Percentiles rank a stretch among this genome's conserved stretches.
Conservation (phyloP, 208 protist genomes). For the Blastocrithidia nonstop region DNA sequence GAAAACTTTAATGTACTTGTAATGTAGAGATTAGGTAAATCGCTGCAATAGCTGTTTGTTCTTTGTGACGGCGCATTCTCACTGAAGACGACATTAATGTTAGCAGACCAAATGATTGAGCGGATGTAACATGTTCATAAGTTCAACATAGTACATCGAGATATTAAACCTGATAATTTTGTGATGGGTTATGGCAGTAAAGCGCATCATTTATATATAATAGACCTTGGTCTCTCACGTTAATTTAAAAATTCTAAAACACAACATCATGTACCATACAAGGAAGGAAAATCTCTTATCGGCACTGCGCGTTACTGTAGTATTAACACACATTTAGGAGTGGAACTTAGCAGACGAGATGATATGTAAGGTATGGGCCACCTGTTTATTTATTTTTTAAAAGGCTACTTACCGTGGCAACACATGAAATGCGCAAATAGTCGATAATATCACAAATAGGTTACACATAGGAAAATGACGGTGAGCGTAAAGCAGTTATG, state of each 20-base stretch:
- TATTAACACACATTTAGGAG: conserved; percentile 98
- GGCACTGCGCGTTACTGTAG: conserved; percentile 97
- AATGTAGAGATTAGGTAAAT: conserved; percentile 77
- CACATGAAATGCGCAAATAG: conserved; percentile 88
- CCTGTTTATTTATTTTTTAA: conserved; percentile 97
- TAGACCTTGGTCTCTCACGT: conserved; percentile 99
- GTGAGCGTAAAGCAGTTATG: conserved; percentile 90
- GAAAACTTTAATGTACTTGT: conserved; percentile 83
- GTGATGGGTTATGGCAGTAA: conserved; percentile 69
- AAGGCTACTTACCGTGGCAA: conserved; percentile 97
- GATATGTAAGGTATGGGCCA: conserved; percentile 96
- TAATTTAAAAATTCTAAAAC: conserved; percentile 94
- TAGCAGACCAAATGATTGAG: conserved; percentile 74
- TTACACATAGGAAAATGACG: conserved; percentile 91
- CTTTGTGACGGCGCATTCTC: conserved; percentile 55
- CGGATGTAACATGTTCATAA: conserved; percentile 78
- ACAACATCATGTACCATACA: conserved; percentile 97
- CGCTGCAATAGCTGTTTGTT: conserved; percentile 73
- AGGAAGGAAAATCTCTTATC: conserved; percentile 96
- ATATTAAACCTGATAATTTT: conserved; percentile 90
- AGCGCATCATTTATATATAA: conserved; percentile 85
- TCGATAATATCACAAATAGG: conserved; percentile 96
- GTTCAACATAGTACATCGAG: conserved; percentile 74
- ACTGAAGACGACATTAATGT: conserved; percentile 80
- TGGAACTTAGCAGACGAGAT: conserved; percentile 90